A percentile compares a stretch with the other conserved stretches of the same genome.
Evolutionary conservation across 805 yeast genomes (phyloP).

Genomic region (Cyberlindnera misumaiensis): DNA sequence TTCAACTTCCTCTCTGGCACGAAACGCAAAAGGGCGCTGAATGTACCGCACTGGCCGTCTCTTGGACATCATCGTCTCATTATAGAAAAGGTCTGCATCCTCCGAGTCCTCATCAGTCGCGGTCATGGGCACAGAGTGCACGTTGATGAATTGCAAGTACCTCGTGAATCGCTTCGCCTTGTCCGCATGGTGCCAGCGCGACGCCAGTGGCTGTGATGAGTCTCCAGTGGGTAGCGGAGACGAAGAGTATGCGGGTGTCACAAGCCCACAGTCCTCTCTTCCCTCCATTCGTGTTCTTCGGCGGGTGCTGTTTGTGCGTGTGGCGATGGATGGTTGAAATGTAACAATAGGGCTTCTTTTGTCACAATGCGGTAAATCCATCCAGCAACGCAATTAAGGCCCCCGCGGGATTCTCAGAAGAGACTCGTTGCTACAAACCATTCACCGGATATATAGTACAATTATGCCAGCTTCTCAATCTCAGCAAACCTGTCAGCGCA

Average conservation of each 20-base stretch:
- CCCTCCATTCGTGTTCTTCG: background rate
- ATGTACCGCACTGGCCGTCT: constrained; percentile 5
- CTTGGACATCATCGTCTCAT: constrained; percentile 4
- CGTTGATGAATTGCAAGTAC: constrained; percentile 10
- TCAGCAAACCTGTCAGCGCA: constrained; percentile 49
- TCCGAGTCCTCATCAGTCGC: constrained; percentile 10
- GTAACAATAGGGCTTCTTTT: too few relatives aligned
- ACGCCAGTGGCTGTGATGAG: background rate
- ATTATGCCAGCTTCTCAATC: constrained; percentile 7
- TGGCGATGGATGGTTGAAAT: too few relatives aligned
- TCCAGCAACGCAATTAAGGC: background rate
- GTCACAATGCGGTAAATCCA: too few relatives aligned
- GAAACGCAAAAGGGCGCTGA: constrained; percentile 5
- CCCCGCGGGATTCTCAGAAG: background rate
- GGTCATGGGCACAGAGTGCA: constrained; percentile 5
- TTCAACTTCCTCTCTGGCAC: constrained; percentile 5
- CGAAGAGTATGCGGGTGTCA: constrained; percentile 4
- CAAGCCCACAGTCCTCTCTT: constrained; percentile 5
- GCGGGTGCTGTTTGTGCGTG: too few relatives aligned
- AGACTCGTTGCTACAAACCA: too few relatives aligned
- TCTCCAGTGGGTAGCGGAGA: constrained; percentile 1
- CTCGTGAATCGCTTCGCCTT: constrained; percentile 9
- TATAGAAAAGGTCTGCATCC: constrained; percentile 15
- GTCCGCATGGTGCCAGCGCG: constrained; percentile 11
- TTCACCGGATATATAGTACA: background rate